phyloP scores from a whole-genome alignment of 78 protist species.

The Chrysochromulina parva region DNA sequence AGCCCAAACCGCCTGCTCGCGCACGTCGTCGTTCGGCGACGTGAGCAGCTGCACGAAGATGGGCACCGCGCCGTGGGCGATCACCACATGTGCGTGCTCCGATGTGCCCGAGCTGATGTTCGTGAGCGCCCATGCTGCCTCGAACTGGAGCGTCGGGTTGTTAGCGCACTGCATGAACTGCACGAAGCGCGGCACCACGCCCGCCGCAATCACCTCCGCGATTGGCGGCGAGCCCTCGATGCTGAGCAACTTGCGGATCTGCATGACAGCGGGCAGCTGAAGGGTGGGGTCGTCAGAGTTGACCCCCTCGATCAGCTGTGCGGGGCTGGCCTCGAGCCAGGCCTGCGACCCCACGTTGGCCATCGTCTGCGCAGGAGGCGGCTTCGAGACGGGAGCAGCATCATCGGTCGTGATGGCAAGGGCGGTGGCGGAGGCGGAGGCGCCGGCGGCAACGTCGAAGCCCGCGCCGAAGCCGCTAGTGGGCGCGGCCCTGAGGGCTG shows the following conservation, averaged over 20 bases:
- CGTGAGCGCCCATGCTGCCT: slow-evolving; percentile 98
- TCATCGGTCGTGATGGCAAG: background rate
- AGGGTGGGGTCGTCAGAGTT: slow-evolving; percentile 4
- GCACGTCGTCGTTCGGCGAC: slow-evolving; percentile 80
- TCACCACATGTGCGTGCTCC: slow-evolving; percentile 83
- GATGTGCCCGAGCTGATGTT: slow-evolving; percentile 96
- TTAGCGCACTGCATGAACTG: slow-evolving; percentile 63
- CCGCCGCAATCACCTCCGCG: slow-evolving; percentile 83
- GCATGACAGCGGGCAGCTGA: slow-evolving; percentile 51
- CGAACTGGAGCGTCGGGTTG: slow-evolving; percentile 64
- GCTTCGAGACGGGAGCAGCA: background rate
- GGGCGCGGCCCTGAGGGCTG: no score
- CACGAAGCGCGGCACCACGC: slow-evolving; percentile 89
- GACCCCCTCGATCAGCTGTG: background rate
- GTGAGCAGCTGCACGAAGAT: slow-evolving; percentile 80
- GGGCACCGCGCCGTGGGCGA: slow-evolving; percentile 87
- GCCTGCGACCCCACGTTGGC: background rate
- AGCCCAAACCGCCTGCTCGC: slow-evolving; percentile 98
- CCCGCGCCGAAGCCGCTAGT: background rate
- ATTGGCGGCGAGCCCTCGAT: slow-evolving; percentile 93
- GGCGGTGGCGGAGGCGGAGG: background rate
- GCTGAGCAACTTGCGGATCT: slow-evolving; percentile 85
- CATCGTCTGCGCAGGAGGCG: background rate
- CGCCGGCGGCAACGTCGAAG: background rate
- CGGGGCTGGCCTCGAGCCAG: slow-evolving; percentile 19